phyloP scores from a whole-genome alignment of 495 filamentous ascomycete genomes.

The Talaromyces borbonicus region DNA sequence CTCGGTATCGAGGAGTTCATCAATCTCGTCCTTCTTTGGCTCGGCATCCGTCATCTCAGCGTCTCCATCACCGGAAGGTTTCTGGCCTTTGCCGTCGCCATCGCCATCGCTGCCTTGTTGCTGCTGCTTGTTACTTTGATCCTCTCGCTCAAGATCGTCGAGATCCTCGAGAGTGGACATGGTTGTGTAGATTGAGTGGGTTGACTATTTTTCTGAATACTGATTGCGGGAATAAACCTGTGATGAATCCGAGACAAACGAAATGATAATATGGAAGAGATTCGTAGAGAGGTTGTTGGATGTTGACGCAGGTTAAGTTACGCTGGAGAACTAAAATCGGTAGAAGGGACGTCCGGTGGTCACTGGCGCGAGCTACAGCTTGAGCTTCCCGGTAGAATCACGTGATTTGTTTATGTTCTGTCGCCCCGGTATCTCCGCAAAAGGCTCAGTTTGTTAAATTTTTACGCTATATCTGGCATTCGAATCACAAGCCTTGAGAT shows the following conservation, averaged over 20 bases:
- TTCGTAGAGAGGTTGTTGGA: background rate
- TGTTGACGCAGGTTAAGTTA: slow-evolving; percentile 4
- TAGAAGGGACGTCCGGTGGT: no score
- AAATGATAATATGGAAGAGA: background rate
- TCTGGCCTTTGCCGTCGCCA: slow-evolving; percentile 44
- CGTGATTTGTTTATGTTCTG: background rate
- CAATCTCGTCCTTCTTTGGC: slow-evolving; percentile 55
- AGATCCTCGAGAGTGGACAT: slow-evolving; percentile 88
- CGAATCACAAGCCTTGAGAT: no score
- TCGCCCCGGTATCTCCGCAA: background rate
- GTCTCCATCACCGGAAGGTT: slow-evolving; percentile 53
- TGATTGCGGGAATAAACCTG: background rate
- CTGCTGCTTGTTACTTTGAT: slow-evolving; percentile 65
- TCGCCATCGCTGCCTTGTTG: slow-evolving; percentile 37
- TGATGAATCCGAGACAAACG: background rate
- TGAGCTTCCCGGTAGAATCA: background rate
- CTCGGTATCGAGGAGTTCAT: slow-evolving; percentile 80
- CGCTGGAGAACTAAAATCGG: background rate
- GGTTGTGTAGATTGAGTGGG: slow-evolving; percentile 13
- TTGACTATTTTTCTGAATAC: background rate
- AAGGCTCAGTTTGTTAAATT: no score
- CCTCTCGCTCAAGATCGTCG: slow-evolving; percentile 67
- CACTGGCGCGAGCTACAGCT: background rate
- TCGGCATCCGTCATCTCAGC: slow-evolving; percentile 88
- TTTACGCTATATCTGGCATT: no score